A percentile compares a stretch with the other conserved stretches of the same genome.
Evolutionary conservation across 768 basidiomycete genomes (phyloP).

Genomic region (Chlorophyllum brunneum): DNA sequence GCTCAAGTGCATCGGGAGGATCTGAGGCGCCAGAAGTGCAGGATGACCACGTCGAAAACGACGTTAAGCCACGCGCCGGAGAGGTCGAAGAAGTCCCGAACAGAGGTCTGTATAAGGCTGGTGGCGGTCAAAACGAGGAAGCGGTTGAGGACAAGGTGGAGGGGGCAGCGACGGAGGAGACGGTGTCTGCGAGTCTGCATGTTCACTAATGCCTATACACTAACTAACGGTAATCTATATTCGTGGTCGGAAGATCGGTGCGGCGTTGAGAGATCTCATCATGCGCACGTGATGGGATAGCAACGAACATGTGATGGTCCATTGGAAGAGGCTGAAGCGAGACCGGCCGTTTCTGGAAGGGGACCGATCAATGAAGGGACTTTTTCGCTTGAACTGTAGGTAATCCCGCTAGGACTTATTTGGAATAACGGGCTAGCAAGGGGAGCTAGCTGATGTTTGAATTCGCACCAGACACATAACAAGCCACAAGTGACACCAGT

Average conservation of each 20-base stretch:
- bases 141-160: slow-evolving; percentile 1
- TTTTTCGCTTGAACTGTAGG: neutral
- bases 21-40: slow-evolving; percentile 1
- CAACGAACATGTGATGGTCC: slow-evolving; percentile 13
- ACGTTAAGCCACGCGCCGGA: neutral
- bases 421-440: slow-evolving; percentile 2
- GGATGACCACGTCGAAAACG: neutral
- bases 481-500: slow-evolving; percentile 8
- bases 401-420: slow-evolving; percentile 8
- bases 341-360: neutral
- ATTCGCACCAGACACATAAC: no score
- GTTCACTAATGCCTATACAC: neutral
- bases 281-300: neutral
- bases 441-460: slow-evolving; percentile 6
- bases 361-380: neutral
- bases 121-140: neutral
- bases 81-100: slow-evolving; percentile 1
- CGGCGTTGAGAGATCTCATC: neutral
- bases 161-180: neutral
- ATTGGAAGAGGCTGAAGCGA: neutral
- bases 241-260: neutral
- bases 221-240: neutral
- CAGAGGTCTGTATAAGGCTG: neutral
- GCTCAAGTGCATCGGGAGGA: neutral
- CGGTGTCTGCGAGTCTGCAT: neutral